Percentiles rank a stretch among this genome's conserved stretches.
phyloP scores from a whole-genome alignment of 176 grass and related monocot genomes.

The Microstegium vimineum region DNA sequence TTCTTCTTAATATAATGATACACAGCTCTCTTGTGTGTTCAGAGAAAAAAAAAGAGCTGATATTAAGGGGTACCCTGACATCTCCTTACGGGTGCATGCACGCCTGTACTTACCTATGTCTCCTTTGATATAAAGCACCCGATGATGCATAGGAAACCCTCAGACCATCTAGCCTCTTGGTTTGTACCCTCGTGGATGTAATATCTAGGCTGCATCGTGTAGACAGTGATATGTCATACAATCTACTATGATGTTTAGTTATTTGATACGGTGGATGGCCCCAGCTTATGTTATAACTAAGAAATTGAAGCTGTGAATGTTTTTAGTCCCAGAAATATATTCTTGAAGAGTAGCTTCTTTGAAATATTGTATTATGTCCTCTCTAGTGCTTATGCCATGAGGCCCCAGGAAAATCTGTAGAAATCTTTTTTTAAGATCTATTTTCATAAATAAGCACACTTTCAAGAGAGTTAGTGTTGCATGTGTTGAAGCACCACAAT shows the following conservation, averaged over 20 bases:
- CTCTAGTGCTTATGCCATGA: background rate
- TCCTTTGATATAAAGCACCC: background rate
- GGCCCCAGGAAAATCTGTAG: background rate
- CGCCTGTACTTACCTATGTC: background rate
- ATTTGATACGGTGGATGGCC: background rate
- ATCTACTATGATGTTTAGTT: background rate
- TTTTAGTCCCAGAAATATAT: background rate
- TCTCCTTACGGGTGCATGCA: background rate
- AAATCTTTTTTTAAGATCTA: background rate
- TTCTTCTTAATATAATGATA: too few relatives aligned
- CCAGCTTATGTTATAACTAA: background rate
- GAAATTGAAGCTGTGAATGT: background rate
- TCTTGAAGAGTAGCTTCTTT: background rate
- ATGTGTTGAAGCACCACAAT: too few relatives aligned
- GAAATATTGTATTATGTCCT: background rate
- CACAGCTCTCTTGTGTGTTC: too few relatives aligned
- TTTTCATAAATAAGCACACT: background rate
- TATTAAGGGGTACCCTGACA: background rate
- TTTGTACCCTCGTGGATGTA: background rate
- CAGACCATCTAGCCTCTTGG: background rate
- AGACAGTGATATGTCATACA: background rate
- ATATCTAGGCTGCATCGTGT: background rate
- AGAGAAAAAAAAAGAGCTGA: too few relatives aligned
- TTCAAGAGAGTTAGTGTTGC: too few relatives aligned
- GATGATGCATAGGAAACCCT: background rate